Evolutionary conservation across 139 green algal genomes (phyloP), one percentile per base, ranked within the genome.

Genomic region (Auxenochlorella protothecoides): DNA sequence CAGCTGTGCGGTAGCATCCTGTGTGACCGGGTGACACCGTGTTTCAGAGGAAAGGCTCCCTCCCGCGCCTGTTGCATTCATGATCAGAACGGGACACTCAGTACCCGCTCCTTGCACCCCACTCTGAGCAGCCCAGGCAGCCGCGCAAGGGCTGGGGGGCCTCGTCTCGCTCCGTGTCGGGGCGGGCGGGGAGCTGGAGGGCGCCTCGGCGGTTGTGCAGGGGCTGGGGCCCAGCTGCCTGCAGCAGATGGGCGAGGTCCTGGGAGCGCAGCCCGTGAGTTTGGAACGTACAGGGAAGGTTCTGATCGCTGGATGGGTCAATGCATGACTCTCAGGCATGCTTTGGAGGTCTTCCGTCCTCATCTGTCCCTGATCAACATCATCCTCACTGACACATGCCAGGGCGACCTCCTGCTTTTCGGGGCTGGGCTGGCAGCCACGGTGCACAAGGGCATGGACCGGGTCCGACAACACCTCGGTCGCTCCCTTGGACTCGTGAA

Each of bases 371-470:
- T 44, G 0, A 44, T 44, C 27, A 44, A 44, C 27, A 44, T 44
- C 27, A 44, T 44, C 27, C 27, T 44, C 27, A 2, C 27, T 44
- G 27, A 0, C 27, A 44, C 27, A 44, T 44, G 27, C 67, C 78
- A 89, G 71, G 90, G 90, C 12, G 90, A 97, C 76, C 84, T 98
- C 79, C 78, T 98, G 59, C 80, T 96, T 51, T 77, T 98, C 53
- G 92, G 83, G 5, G 93, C 92, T 3, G 93, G 92, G 2, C 70
- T 77, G 10, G 11, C 72, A 52, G 15, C 71, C n/a, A 55, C 73
- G 0, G 91, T 97, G 6, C 83, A 91, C 70, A 86, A 81, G 44
- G 79, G 85, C 5, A 82, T 99, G 63, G 91, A 97, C 77, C 79
- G 84, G 10, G 87, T 99, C 59, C 83, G 95, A 15, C 85, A 90